phyloP scores from a whole-genome alignment of 83 land plant genomes.

The Diphasiastrum complanatum region DNA sequence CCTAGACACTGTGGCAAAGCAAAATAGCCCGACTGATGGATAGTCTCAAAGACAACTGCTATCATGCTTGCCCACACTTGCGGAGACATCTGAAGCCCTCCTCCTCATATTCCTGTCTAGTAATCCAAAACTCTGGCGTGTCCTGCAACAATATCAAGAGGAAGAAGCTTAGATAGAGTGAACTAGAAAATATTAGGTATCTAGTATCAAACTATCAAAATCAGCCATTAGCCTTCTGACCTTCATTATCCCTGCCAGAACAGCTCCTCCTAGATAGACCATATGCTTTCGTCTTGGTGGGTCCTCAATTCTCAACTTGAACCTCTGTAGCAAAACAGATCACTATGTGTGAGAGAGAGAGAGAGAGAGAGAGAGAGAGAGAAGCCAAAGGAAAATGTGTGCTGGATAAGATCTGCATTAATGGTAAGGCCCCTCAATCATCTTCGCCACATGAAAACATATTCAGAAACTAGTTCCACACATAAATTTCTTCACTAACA shows the following conservation, averaged over 20 bases:
- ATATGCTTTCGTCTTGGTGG: slow-evolving; percentile 97
- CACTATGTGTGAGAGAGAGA: background rate
- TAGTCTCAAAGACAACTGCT: background rate
- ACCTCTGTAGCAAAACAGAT: slow-evolving; percentile 41
- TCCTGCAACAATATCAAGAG: slow-evolving; percentile 46
- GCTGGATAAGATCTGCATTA: too few relatives aligned
- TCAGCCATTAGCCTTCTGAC: slow-evolving; percentile 22
- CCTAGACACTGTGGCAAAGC: background rate
- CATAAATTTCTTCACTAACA: too few relatives aligned
- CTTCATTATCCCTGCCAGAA: slow-evolving; percentile 99
- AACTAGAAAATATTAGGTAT: background rate
- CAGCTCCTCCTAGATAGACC: slow-evolving; percentile 99
- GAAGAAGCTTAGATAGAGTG: background rate
- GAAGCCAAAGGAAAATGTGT: background rate
- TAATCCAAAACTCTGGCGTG: slow-evolving; percentile 92
- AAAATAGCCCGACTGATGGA: background rate
- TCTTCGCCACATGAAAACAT: background rate
- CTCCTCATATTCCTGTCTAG: slow-evolving; percentile 45
- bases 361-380: background rate
- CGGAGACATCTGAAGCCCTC: slow-evolving; percentile 43
- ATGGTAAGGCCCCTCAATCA: too few relatives aligned
- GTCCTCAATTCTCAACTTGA: slow-evolving; percentile 86
- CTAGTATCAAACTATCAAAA: background rate
- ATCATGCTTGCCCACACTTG: slow-evolving; percentile 50
- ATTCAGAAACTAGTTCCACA: background rate